Base-by-base conservation (phyloP, 164 flowering plant genomes). In the Vitis cinerea region DNA sequence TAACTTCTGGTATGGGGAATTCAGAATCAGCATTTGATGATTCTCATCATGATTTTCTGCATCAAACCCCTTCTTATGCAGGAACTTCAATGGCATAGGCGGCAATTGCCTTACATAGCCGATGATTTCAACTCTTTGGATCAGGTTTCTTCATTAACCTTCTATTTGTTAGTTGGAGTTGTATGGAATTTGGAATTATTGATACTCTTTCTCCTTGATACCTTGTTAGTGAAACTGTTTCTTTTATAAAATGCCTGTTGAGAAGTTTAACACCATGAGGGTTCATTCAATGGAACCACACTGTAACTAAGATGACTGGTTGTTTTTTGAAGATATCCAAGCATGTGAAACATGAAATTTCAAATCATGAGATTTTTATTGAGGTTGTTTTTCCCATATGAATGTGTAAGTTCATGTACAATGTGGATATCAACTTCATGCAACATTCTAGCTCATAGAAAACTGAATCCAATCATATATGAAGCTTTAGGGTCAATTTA, bases 111-210 rank as follows among this genome's bases (percentile, higher is more conserved):
- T 4, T 62, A 13, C 61, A 76, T 84, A 52, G 72, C 79, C n/a
- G 83, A 84, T 69, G 78, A 74, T 66, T 84, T 73, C 73, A 78
- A 31, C 76, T 77, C 87, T 15, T 73, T 84, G 73, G 87, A 81
- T 71, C 71, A 81, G 87, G 87, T 84, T 65, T 50, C 66, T 19
- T 37, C 52, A 50, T 55, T 65, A 29, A 13, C 49, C 60, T 66
- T 9, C 37, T 19, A 23, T 51, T 62, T 23, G 13, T 17, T 61
- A 16, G 50, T 66, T 15, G 19, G 11, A 10, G 37, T 50, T 65
- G 12, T n/a, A 27, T 9, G 30, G 15, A 19, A 16, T 29, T 66
- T 61, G 62, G 63, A 51, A 59, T 10, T 71, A 64, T 50, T 68
- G 54, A 15, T 27, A 30, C 27, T 8, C 27, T 27, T 48, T 31